Percentiles rank a stretch among this genome's conserved stretches.
Conservation (phyloP, 148 eudicot species). For the Nepenthes mirabilis region DNA sequence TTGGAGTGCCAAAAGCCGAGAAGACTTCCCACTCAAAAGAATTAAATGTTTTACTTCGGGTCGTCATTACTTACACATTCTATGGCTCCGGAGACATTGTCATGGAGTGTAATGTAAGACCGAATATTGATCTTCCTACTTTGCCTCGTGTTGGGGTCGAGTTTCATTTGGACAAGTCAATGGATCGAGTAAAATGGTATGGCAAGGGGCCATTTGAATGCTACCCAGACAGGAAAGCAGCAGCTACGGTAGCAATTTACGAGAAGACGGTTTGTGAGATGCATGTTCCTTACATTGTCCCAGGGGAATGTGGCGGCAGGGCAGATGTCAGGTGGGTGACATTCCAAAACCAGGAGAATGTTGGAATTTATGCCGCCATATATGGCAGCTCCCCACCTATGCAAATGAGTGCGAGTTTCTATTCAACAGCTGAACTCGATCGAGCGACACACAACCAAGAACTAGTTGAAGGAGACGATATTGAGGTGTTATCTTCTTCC, state of each 20-base stretch:
- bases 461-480: constrained; percentile 62
- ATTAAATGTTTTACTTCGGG: constrained; percentile 27
- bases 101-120: constrained; percentile 43
- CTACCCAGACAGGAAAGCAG: constrained; percentile 87
- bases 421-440: constrained; percentile 67
- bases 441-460: constrained; percentile 71
- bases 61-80: constrained; percentile 38
- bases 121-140: constrained; percentile 64
- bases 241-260: constrained; percentile 67
- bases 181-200: constrained; percentile 71
- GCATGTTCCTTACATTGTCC: constrained; percentile 96
- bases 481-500: constrained; percentile 44
- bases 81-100: constrained; percentile 82
- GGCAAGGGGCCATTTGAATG: constrained; percentile 95
- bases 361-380: constrained; percentile 64
- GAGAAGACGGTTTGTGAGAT: constrained; percentile 57
- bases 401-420: constrained; percentile 94
- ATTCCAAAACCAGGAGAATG: constrained; percentile 45
- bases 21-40: constrained; percentile 21
- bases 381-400: constrained; percentile 69
- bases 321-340: constrained; percentile 95
- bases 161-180: constrained; percentile 60
- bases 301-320: constrained; percentile 83
- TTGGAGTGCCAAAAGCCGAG: constrained; percentile 29
- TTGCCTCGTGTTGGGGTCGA: constrained; percentile 87